These are phyloP conservation scores for Neocatenulostroma microsporum DNA, from an alignment of 2,329 filamentous ascomycete genomes.

Conservation along the genomic window DNA sequence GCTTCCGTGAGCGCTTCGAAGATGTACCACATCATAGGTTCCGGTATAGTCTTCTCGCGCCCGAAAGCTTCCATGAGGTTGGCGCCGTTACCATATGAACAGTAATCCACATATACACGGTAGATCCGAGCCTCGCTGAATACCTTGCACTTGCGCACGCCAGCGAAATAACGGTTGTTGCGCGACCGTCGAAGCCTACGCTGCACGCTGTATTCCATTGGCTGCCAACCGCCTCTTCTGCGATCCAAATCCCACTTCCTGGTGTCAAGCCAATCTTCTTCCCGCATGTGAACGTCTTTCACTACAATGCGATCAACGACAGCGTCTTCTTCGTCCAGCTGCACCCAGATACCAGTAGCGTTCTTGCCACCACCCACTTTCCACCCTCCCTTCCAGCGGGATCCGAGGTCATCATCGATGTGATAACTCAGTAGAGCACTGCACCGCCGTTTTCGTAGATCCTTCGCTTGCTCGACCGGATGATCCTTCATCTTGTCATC, in stretches of 20 bases:
- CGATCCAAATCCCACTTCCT: background rate
- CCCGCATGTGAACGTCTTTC: background rate
- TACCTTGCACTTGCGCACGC: background rate
- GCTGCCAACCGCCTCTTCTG: background rate
- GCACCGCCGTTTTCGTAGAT: no score
- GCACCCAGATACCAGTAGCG: no score
- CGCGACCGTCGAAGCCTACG: background rate
- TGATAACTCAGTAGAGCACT: no score
- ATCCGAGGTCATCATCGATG: no score
- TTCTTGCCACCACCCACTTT: no score
- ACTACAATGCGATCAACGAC: background rate
- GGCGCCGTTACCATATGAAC: background rate
- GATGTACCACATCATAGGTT: slow-evolving; percentile 3
- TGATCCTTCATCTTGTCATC: no score
- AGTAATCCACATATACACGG: slow-evolving; percentile 1
- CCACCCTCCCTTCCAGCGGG: no score
- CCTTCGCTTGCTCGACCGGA: no score
- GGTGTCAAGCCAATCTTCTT: background rate
- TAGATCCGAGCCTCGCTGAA: background rate
- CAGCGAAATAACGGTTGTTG: background rate
- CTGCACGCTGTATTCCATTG: background rate
- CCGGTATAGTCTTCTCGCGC: background rate
- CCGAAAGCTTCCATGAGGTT: background rate
- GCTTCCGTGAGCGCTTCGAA: background rate
- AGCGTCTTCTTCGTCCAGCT: background rate